Percentiles rank a stretch among this genome's conserved stretches.
These are phyloP conservation scores for Waitea zeae DNA, from an alignment of 1,284 basidiomycete genomes.

Conservation along the genomic window DNA sequence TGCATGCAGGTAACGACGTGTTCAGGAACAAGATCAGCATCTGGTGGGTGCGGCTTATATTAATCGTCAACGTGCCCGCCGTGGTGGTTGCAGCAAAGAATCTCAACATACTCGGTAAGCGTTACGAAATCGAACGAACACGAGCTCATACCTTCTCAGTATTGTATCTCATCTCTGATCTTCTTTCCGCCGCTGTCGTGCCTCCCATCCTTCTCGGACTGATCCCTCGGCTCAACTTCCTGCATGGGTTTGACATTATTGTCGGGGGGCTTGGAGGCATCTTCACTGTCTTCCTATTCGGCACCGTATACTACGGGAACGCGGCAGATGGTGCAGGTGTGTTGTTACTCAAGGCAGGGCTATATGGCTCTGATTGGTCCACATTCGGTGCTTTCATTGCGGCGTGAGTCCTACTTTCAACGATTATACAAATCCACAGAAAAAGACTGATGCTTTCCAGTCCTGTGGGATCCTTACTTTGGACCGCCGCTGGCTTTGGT, in stretches of 20 bases:
- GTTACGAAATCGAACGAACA: neutral
- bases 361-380: neutral
- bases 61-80: neutral
- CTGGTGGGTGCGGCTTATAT: neutral
- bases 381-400: neutral
- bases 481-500: neutral
- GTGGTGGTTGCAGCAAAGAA: neutral
- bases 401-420: too few species aligned
- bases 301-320: neutral
- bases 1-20: too few species aligned
- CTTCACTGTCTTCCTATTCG: neutral
- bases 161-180: neutral
- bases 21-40: neutral
- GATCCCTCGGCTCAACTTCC: neutral
- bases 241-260: neutral
- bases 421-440: too few species aligned
- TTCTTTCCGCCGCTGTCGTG: neutral
- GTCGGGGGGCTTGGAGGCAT: neutral
- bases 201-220: neutral
- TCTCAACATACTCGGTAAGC: too few species aligned
- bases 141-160: neutral
- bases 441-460: too few species aligned
- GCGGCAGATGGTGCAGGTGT: neutral
- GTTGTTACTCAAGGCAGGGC: neutral
- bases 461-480: neutral